These are phyloP conservation scores for Nicotiana paniculata DNA, from an alignment of 257 asterid genomes.

Conservation along the genomic window DNA sequence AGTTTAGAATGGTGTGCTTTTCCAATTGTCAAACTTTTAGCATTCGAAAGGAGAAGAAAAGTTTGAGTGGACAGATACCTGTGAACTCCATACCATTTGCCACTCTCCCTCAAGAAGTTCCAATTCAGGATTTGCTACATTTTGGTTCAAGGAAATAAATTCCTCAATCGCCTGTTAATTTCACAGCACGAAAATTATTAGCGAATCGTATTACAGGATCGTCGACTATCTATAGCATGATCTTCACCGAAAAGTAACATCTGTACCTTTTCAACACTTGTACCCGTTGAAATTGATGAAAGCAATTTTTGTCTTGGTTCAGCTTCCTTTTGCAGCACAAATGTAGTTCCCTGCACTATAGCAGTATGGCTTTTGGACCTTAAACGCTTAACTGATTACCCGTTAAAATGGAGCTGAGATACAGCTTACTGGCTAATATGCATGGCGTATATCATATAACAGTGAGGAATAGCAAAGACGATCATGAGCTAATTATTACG, in stretches of 20 bases:
- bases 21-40: background rate
- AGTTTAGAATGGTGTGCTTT: background rate
- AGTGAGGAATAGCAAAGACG: background rate
- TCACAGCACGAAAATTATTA: background rate
- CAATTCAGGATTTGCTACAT: slow-evolving; percentile 30
- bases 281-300: slow-evolving; percentile 52
- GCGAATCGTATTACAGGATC: background rate
- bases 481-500: background rate
- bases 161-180: slow-evolving; percentile 56
- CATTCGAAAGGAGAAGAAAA: background rate
- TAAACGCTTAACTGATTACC: background rate
- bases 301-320: slow-evolving; percentile 72
- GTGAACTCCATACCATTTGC: slow-evolving; percentile 93
- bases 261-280: slow-evolving; percentile 53
- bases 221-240: background rate
- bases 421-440: background rate
- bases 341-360: slow-evolving; percentile 98
- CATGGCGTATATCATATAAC: background rate
- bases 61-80: slow-evolving; percentile 36
- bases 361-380: slow-evolving; percentile 14
- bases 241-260: background rate
- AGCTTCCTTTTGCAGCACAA: slow-evolving; percentile 88
- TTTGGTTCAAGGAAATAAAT: slow-evolving; percentile 39
- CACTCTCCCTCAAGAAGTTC: slow-evolving; percentile 85
- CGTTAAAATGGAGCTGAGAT: background rate